Evolutionary conservation across 1,284 basidiomycete genomes (phyloP), one percentile per base, ranked within the genome.

Genomic region (Porogramme epimiltina): DNA sequence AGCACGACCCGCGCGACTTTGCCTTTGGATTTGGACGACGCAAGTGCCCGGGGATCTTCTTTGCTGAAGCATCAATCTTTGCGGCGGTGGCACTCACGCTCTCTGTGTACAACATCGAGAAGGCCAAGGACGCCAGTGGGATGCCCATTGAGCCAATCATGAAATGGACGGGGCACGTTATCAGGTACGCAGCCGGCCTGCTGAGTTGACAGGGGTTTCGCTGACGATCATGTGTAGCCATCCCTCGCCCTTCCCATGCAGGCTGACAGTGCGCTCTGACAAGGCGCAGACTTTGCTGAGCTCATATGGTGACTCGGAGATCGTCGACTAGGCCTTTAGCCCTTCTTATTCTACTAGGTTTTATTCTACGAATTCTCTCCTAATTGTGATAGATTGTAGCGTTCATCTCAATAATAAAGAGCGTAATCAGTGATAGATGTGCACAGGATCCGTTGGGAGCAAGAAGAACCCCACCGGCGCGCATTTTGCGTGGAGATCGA

Each of bases 41-140:
- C 31, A 51, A 46, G 45, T 59, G 57, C 38, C 57, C 57, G 23
- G 57, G 57, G 11, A 55, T 55, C 15, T 49, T 63, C 44, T 55
- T 72, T 26, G 68, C 68, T 5, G 68, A 71, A 33, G 64, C 66
- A n/a, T 66, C 67, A 4, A 51, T 69, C 4, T 71, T 65, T 51
- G 59, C 66, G n/a, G 55, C 60, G 3, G 64, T 62, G 38, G 59
- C 65, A 6, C 64, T 62, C 57, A 47, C 59, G 15, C 62, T 72
- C n/a, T 62, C 69, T 5, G 54, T 61, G 4, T 69, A 68, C 49
- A 55, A 68, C 42, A 64, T 72, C 36, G 28, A 6, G 18, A 66
- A 67, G 42, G 61, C 60, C n/a, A 52, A 57, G 2, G 52, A 65
- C 28, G 38, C 23, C 25, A 48, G 64, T 15, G 63, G 61, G n/a